Conservation (phyloP, 2,329 filamentous ascomycete genomes). For the Pseudomassariella vexata region DNA sequence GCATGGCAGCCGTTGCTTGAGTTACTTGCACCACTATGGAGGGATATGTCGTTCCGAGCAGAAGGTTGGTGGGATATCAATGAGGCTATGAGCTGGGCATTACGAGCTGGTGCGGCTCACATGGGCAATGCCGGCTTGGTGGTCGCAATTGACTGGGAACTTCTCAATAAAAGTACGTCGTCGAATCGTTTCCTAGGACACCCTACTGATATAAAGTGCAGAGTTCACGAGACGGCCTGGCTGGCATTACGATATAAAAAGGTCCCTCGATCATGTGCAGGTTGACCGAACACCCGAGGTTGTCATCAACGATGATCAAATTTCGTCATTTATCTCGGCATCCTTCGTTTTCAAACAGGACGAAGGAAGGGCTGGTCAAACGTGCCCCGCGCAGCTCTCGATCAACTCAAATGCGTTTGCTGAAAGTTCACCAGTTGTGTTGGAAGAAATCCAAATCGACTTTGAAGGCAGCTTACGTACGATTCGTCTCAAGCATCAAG, state of each 20-base stretch:
- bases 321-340: constrained; percentile 47
- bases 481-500: constrained; percentile 43
- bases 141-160: constrained; percentile 59
- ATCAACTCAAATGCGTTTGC: constrained; percentile 51
- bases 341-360: constrained; percentile 53
- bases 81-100: constrained; percentile 56
- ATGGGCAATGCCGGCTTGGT: constrained; percentile 49
- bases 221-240: constrained; percentile 48
- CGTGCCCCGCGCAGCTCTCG: constrained; percentile 49
- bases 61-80: constrained; percentile 56
- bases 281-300: constrained; percentile 41
- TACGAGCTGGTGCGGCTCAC: constrained; percentile 50
- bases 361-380: constrained; percentile 57
- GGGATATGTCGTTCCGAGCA: constrained; percentile 46
- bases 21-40: constrained; percentile 52
- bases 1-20: constrained; percentile 50
- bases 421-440: constrained; percentile 43
- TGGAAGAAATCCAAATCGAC: constrained; percentile 46
- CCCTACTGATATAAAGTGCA: constrained; percentile 21
- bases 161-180: constrained; percentile 52
- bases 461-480: constrained; percentile 55
- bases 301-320: constrained; percentile 42
- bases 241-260: constrained; percentile 58
- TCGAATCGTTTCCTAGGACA: neutral
- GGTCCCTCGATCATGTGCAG: constrained; percentile 45